Evolutionary conservation across 257 asterid species (phyloP).

Genomic region (Jacaranda copaia): DNA sequence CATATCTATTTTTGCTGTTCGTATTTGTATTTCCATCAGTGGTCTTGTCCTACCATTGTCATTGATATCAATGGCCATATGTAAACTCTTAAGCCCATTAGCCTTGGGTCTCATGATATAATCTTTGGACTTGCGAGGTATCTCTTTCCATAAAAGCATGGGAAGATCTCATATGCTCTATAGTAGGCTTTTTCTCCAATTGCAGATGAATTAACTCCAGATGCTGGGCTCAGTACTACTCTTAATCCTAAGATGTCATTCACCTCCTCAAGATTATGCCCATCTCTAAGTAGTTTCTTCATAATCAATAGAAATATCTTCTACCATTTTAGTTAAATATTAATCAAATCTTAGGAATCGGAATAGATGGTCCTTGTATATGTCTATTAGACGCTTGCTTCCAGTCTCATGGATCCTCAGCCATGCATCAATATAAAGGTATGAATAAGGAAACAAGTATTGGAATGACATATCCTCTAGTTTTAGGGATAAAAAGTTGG

Average conservation of each 20-base stretch:
- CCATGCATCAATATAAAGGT: conserved; percentile 84
- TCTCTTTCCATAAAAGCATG: conserved; percentile 73
- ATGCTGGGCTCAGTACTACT: conserved; percentile 60
- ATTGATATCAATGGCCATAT: conserved; percentile 85
- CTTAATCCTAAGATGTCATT: conserved; percentile 85
- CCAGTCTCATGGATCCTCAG: conserved; percentile 76
- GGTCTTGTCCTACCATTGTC: conserved; percentile 65
- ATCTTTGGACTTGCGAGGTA: conserved; percentile 84
- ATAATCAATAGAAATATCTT: conserved; percentile 71
- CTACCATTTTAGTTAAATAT: conserved; percentile 50
- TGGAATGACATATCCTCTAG: conserved; percentile 91
- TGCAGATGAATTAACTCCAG: conserved; percentile 45
- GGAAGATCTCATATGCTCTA: conserved; percentile 77
- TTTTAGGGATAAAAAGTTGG: conserved; percentile 67
- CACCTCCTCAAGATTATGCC: conserved; percentile 90
- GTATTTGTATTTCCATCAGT: conserved; percentile 87
- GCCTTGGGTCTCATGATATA: conserved; percentile 78
- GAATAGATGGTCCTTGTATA: conserved; percentile 75
- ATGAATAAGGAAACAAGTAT: conserved; percentile 85
- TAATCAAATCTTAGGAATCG: conserved; percentile 65
- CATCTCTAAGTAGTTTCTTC: conserved; percentile 91
- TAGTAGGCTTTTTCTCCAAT: conserved; percentile 83
- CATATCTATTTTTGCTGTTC: conserved; percentile 88
- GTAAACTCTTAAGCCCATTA: conserved; percentile 89
- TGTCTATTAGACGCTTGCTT: conserved; percentile 64